Evolutionary conservation across 306 rosid genomes (phyloP).

Genomic region (Glycine latifolia): DNA sequence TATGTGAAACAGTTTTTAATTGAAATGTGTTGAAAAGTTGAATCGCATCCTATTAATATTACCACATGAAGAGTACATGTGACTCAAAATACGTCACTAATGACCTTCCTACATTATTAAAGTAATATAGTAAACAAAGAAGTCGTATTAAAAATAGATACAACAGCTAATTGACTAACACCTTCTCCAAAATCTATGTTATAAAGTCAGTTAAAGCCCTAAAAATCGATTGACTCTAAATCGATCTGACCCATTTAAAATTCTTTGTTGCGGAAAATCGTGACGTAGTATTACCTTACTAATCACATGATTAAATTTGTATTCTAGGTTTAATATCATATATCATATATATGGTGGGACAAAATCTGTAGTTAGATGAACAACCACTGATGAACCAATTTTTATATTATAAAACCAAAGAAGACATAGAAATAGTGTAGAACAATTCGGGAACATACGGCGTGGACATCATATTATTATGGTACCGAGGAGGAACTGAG

Average conservation of each 20-base stretch:
- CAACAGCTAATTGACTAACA: neutral
- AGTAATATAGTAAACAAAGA: neutral
- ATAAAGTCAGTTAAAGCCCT: constrained; percentile 42
- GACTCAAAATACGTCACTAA: neutral
- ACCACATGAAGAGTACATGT: neutral
- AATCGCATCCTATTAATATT: neutral
- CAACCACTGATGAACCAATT: constrained; percentile 48
- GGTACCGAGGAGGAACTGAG: constrained; percentile 66
- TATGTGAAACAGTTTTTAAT: too few species aligned
- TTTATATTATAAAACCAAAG: constrained; percentile 45
- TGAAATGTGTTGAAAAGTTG: neutral
- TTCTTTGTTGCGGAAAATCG: constrained; percentile 16
- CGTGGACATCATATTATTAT: constrained; percentile 56
- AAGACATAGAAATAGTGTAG: constrained; percentile 55
- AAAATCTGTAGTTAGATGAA: constrained; percentile 65
- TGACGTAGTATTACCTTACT: constrained; percentile 34
- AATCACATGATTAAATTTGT: constrained; percentile 52
- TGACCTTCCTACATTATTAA: neutral
- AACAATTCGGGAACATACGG: constrained; percentile 68
- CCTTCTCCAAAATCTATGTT: constrained; percentile 34
- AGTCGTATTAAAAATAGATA: constrained; percentile 35
- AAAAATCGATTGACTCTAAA: constrained; percentile 47
- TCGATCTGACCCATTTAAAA: constrained; percentile 15
- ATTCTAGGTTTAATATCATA: constrained; percentile 29
- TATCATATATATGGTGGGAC: constrained; percentile 47